Evolutionary conservation across 106 monocot species (phyloP).

Genomic region (Triglochin maritima): DNA sequence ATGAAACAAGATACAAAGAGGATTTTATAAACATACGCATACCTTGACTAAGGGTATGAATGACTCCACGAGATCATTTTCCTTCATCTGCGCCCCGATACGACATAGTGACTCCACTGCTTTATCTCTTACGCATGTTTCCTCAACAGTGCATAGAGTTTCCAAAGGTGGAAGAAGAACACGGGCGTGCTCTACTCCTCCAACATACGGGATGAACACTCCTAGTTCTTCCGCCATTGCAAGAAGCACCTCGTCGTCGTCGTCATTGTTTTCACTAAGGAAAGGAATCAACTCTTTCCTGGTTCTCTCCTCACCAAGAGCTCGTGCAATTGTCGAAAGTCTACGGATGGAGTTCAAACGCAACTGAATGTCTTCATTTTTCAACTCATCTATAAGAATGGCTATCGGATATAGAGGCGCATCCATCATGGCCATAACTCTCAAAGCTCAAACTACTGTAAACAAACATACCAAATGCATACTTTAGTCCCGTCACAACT

Average conservation of each 20-base stretch:
- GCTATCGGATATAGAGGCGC: slow-evolving; percentile 92
- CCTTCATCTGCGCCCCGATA: slow-evolving; percentile 87
- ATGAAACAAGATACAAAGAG: slow-evolving; percentile 1
- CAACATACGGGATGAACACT: slow-evolving; percentile 86
- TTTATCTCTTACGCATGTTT: slow-evolving; percentile 92
- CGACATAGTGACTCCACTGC: slow-evolving; percentile 81
- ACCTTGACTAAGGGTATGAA: slow-evolving; percentile 88
- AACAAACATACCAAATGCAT: background rate
- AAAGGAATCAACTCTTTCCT: slow-evolving; percentile 92
- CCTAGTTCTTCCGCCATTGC: slow-evolving; percentile 93
- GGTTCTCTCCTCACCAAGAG: slow-evolving; percentile 93
- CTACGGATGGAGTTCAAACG: slow-evolving; percentile 83
- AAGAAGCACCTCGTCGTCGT: slow-evolving; percentile 93
- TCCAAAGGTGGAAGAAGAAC: slow-evolving; percentile 79
- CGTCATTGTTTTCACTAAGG: slow-evolving; percentile 90
- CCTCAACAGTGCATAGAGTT: slow-evolving; percentile 78
- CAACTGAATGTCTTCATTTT: slow-evolving; percentile 91
- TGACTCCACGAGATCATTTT: slow-evolving; percentile 69
- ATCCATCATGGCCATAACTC: slow-evolving; percentile 73
- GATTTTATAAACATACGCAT: background rate
- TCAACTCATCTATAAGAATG: slow-evolving; percentile 82
- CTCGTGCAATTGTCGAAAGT: slow-evolving; percentile 83
- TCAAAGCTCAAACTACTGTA: background rate
- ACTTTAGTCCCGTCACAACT: too few relatives aligned
- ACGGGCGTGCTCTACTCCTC: slow-evolving; percentile 73